Conservation (phyloP, 192 early-diverging fungal genomes). For the Allomyces macrogynus region DNA sequence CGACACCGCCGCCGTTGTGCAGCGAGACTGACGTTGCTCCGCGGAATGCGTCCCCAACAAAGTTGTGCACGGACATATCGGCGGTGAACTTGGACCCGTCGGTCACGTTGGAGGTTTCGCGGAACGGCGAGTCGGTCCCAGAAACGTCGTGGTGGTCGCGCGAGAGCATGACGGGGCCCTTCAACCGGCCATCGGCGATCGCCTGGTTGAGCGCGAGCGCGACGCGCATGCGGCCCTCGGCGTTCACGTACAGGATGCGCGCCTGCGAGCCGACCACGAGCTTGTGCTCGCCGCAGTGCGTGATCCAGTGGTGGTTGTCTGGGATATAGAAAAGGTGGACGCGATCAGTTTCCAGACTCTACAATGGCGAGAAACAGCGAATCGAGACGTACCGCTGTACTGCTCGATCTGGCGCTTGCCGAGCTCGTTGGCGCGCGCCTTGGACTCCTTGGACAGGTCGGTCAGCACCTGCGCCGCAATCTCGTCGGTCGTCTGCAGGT, state of each 20-base stretch:
- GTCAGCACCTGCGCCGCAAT: conserved; percentile 7
- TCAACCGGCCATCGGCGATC: conserved; percentile 5
- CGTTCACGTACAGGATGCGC: conserved; percentile 9
- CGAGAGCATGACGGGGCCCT: conserved; percentile 7
- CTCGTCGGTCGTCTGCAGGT: conserved; percentile 6
- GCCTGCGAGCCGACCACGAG: conserved; percentile 11
- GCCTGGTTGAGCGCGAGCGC: conserved; percentile 6
- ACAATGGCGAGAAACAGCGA: too few species aligned
- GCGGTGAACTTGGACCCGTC: conserved; percentile 1
- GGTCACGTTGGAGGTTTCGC: conserved; percentile 6
- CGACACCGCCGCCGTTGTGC: conserved; percentile 10
- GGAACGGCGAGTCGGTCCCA: conserved; percentile 7
- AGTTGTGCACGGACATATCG: conserved; percentile 10
- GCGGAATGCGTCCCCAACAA: conserved; percentile 9
- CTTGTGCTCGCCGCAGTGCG: conserved; percentile 8
- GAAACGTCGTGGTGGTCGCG: conserved; percentile 11
- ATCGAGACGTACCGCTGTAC: too few species aligned
- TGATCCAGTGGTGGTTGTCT: conserved; percentile 10
- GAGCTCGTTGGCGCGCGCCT: not conserved
- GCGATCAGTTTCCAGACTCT: too few species aligned
- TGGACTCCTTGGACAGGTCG: conserved; percentile 4
- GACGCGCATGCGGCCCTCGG: conserved; percentile 6
- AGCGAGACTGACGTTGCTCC: conserved; percentile 8
- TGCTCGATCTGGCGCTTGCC: not conserved
- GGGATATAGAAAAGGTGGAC: too few species aligned